Percentiles rank a stretch among this genome's conserved stretches.
Conservation (phyloP, 225 moss, liverwort and hornwort species). For the Rhytidiadelphus loreus region DNA sequence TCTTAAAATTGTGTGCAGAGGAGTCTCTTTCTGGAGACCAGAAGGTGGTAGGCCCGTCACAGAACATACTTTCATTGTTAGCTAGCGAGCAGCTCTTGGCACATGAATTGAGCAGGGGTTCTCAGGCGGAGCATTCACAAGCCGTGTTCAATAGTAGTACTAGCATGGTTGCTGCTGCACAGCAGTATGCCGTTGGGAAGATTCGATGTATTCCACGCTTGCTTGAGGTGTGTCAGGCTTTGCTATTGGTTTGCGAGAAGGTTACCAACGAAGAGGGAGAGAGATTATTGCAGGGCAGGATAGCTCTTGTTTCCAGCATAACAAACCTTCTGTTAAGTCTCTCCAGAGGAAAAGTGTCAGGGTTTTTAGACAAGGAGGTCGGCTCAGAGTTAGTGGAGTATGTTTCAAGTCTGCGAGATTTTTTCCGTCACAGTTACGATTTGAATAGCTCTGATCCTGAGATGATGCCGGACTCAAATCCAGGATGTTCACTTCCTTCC, state of each 20-base stretch:
- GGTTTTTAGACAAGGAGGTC: slow-evolving; percentile 50
- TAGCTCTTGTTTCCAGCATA: slow-evolving; percentile 55
- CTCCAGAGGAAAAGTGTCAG: slow-evolving; percentile 38
- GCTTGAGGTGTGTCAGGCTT: slow-evolving; percentile 58
- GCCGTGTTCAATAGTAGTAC: slow-evolving; percentile 41
- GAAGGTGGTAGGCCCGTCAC: slow-evolving; percentile 39
- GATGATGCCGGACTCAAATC: slow-evolving; percentile 54
- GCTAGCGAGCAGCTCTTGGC: slow-evolving; percentile 74
- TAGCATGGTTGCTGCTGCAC: slow-evolving; percentile 72
- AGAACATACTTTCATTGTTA: slow-evolving; percentile 71
- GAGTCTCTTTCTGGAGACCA: slow-evolving; percentile 23
- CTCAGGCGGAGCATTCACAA: slow-evolving; percentile 37
- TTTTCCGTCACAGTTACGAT: slow-evolving; percentile 71
- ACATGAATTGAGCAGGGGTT: slow-evolving; percentile 60
- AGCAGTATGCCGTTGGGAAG: slow-evolving; percentile 68
- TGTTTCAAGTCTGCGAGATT: slow-evolving; percentile 46
- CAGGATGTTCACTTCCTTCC: slow-evolving; percentile 66
- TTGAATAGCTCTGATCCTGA: slow-evolving; percentile 66
- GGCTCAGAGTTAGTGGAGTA: slow-evolving; percentile 42
- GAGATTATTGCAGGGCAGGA: slow-evolving; percentile 65
- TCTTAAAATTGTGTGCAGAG: slow-evolving; percentile 28
- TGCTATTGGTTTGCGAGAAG: slow-evolving; percentile 52
- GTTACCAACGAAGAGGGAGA: slow-evolving; percentile 71
- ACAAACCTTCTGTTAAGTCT: slow-evolving; percentile 56
- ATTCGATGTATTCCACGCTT: slow-evolving; percentile 69